Percentiles rank a stretch among this genome's conserved stretches.
These are phyloP conservation scores for Sistotremastrum suecicum DNA, from an alignment of 768 basidiomycete species.

Conservation along the genomic window DNA sequence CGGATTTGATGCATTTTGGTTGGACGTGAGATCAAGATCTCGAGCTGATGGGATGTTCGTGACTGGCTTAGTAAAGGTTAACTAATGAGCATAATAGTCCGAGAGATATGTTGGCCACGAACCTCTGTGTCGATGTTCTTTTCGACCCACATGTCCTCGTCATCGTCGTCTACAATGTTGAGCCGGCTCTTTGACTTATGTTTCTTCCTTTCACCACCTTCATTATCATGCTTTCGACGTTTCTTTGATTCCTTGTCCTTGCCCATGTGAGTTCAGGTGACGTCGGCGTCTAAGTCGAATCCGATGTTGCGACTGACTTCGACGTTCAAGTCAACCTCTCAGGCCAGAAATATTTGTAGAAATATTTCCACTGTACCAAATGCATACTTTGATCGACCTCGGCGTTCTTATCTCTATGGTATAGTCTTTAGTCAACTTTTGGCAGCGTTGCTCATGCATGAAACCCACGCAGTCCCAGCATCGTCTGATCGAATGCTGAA, in stretches of 20 bases:
- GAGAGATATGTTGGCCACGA: constrained; percentile 17
- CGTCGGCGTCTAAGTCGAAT: too few species aligned
- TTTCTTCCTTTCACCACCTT: constrained; percentile 20
- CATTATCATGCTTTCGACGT: constrained; percentile 6
- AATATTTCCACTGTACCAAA: too few species aligned
- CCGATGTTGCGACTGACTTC: too few species aligned
- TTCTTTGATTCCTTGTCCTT: too few species aligned
- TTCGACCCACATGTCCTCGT: constrained; percentile 76
- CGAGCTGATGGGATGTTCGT: constrained; percentile 62
- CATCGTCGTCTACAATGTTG: constrained; percentile 53
- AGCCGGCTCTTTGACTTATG: constrained; percentile 22
- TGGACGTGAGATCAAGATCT: constrained; percentile 56
- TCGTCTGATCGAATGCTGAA: constrained; percentile 71
- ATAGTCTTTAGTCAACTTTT: neutral
- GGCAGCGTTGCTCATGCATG: neutral
- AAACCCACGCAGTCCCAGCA: constrained; percentile 43
- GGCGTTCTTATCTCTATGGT: constrained; percentile 2
- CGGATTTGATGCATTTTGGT: constrained; percentile 27
- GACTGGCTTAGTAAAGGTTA: constrained; percentile 22
- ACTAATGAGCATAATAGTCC: constrained; percentile 1
- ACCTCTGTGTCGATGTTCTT: constrained; percentile 74
- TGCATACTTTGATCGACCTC: neutral
- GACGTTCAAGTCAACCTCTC: too few species aligned
- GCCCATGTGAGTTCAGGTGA: too few species aligned
- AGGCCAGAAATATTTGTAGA: too few species aligned